Percentiles rank a stretch among this genome's conserved stretches.
Evolutionary conservation across 129 eudicot genomes (phyloP).

Genomic region (Oenanthe sinensis): DNA sequence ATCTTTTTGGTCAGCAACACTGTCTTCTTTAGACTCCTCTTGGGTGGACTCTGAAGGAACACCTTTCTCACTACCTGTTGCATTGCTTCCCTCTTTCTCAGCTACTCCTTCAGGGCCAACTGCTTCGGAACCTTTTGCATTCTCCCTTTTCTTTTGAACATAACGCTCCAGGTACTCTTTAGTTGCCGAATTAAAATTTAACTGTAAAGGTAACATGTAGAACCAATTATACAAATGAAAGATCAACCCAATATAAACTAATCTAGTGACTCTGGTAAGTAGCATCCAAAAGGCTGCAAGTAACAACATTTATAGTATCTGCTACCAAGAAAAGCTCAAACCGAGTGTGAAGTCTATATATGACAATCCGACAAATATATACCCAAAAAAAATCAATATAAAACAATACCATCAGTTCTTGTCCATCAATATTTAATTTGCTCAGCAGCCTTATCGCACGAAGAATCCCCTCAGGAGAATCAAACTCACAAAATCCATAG

Average conservation of each 20-base stretch:
- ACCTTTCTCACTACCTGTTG: slow-evolving; percentile 13
- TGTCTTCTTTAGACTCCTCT: slow-evolving; percentile 36
- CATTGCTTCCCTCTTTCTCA: slow-evolving; percentile 25
- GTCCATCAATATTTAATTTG: slow-evolving; percentile 88
- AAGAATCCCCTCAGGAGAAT: slow-evolving; percentile 88
- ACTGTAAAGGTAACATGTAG: slow-evolving; percentile 29
- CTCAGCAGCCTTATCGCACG: slow-evolving; percentile 79
- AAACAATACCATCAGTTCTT: slow-evolving; percentile 68
- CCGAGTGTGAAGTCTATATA: neutral
- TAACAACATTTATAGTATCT: neutral
- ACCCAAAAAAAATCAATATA: neutral
- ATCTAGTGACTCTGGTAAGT: neutral
- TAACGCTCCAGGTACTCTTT: slow-evolving; percentile 57
- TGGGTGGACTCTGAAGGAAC: slow-evolving; percentile 26
- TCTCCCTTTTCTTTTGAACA: slow-evolving; percentile 70
- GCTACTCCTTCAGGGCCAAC: slow-evolving; percentile 30
- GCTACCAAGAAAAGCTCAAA: neutral
- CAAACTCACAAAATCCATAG: slow-evolving; percentile 97
- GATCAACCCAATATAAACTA: neutral
- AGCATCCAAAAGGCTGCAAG: neutral
- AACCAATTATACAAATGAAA: neutral
- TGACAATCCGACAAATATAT: neutral
- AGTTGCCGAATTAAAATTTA: slow-evolving; percentile 66
- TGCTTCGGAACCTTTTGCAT: slow-evolving; percentile 27
- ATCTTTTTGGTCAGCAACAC: slow-evolving; percentile 38